Evolutionary conservation across 75 land plant species (phyloP), one percentile per base, ranked within the genome.

Genomic region (Picea sitchensis): DNA sequence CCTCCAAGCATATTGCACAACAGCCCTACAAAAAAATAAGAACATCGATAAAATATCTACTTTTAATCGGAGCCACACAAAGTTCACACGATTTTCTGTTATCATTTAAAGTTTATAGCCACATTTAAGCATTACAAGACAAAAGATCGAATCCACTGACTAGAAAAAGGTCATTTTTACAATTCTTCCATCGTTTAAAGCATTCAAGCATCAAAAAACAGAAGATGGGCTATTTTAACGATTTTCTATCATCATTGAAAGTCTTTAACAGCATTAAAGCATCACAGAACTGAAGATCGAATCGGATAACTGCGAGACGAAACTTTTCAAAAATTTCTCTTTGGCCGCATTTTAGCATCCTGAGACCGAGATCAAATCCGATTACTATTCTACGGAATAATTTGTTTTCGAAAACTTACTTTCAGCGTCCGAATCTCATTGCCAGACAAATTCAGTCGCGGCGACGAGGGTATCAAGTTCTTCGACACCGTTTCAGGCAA

Each of bases 1-100:
- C 72, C 57, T 92, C 95, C 71, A 94, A 82, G 80, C 97, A 94
- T 69, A 94, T 94, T 14, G 97, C 89, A 73, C 97, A 94, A 36
- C 83, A 41, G 63, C 76, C 87, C 95, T 90, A 85, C 80, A 41
- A 47, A 80, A 44, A 36, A 0, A 73, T 26, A 51, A 20, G 3
- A 36, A 5, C 20, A 36, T 73, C 51, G 41, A 44, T 11, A 5
- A 1, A 72, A 26, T 38, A 72, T 26, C 26, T 26, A n/a, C 34
- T 44, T 14, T 13, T 34, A 36, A 72, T 36, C 38, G 3, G 3
- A 36, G 38, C 38, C 38, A 26, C 30, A 31, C 17, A 3, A 31
- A 31, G 26, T 26, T 26, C 26, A 26, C 26, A 26, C 26, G 26
- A 26, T 2, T 51, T 51, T 51, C 12, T 1, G 12, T 9, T 9